Evolutionary conservation across 805 yeast species (phyloP), one percentile per base, ranked within the genome.

Genomic region (Ogataea pini): DNA sequence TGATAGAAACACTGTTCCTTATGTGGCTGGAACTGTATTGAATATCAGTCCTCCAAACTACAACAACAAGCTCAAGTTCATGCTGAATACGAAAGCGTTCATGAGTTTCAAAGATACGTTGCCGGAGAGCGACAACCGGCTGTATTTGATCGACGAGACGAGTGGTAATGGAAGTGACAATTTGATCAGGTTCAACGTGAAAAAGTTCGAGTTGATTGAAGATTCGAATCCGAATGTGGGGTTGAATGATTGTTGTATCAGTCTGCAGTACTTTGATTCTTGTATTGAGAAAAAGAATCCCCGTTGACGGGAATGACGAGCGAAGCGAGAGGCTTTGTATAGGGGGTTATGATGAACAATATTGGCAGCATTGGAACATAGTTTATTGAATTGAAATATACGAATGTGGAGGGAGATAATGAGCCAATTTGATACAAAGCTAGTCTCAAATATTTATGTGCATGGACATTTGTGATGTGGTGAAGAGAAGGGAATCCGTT

Each of bases 201-300:
- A 77, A 50, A 69, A 80, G 10, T 80, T 81, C 62, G 88, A 82
- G 54, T 58, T 81, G 54, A 70, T 82, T 38, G 86, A 82, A 56
- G 86, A 82, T 46, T 68, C 83, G 1, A 76, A 70, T 52, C 77
- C 82, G 0, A 56, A 65, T 6, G 66, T 71, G 48, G 69, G 75
- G 5, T 52, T 70, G 24, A 80, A 81, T 59, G 86, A 82, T 55
- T 72, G 78, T 0, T 76, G 85, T 2, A 61, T 82, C 14, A 77
- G 77, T 48, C 63, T 83, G 45, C 75, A 79, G 14, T 63, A 76
- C 46, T 82, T 82, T 60, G 84, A 78, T 45, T 73, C 80, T 3
- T 71, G 77, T 14, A 60, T 73, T 2, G 82, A 78, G 43, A 67
- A 67, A 48, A 71, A 69, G 45, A 77, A 79, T 51, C 81, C 81